phyloP scores from a whole-genome alignment of 1,139 yeast species.

The Candida sanyaensis region DNA sequence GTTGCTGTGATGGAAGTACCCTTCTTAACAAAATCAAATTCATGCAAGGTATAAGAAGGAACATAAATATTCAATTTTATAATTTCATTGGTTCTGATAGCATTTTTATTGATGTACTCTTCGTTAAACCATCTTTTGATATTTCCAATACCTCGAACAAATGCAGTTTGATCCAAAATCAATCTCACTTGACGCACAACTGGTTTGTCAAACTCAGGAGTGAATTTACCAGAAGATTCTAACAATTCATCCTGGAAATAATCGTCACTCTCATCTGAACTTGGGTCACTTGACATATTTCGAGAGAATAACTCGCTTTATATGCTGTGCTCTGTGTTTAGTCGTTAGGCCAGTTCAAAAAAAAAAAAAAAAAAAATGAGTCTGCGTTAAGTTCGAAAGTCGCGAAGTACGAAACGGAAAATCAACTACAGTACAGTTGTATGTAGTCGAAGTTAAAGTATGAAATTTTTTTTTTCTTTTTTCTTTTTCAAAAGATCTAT shows the following conservation, averaged over 20 bases:
- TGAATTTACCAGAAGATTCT: not conserved
- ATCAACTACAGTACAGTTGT: too few relatives aligned
- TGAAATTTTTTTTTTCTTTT: too few relatives aligned
- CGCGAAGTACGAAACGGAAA: too few relatives aligned
- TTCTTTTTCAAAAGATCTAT: too few relatives aligned
- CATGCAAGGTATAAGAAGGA: conserved; percentile 58
- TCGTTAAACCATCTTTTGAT: conserved; percentile 56
- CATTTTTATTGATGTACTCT: conserved; percentile 31
- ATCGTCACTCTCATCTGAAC: conserved; percentile 9
- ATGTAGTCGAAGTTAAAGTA: too few relatives aligned
- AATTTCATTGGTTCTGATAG: conserved; percentile 17
- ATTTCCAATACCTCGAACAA: conserved; percentile 60
- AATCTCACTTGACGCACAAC: conserved; percentile 21
- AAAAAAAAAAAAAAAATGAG: too few relatives aligned
- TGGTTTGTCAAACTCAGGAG: not conserved
- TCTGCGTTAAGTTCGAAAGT: too few relatives aligned
- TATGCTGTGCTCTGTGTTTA: not conserved
- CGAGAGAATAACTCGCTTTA: not conserved
- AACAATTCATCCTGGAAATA: conserved; percentile 15
- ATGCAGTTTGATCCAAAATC: conserved; percentile 59
- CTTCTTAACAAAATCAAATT: conserved; percentile 55
- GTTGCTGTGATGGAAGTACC: conserved; percentile 56
- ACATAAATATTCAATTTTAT: conserved; percentile 36
- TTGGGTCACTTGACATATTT: conserved; percentile 13
- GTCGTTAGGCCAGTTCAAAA: too few relatives aligned